These are phyloP conservation scores for Starmerella bombicola DNA, from an alignment of 805 yeast species.

Conservation along the genomic window DNA sequence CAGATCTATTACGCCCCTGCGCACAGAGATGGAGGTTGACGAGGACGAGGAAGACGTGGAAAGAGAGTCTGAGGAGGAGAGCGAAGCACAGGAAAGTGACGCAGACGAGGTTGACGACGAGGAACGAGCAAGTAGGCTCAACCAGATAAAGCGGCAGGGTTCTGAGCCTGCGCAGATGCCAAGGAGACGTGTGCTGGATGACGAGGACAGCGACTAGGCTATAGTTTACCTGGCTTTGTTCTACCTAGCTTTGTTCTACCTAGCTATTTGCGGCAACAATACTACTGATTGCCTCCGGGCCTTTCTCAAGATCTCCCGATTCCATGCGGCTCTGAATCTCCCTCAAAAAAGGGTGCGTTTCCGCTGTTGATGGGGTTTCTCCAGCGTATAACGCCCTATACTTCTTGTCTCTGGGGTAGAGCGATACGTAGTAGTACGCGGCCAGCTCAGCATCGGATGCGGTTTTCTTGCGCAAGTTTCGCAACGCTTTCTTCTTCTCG, in stretches of 20 bases:
- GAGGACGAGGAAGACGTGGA: slow-evolving; percentile 25
- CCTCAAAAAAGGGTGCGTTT: slow-evolving; percentile 36
- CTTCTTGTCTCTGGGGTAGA: slow-evolving; percentile 68
- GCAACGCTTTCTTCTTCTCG: slow-evolving; percentile 72
- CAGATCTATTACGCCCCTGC: not conserved
- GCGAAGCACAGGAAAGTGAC: slow-evolving; percentile 19
- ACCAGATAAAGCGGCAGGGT: slow-evolving; percentile 10
- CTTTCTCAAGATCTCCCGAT: slow-evolving; percentile 44
- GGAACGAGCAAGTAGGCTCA: slow-evolving; percentile 13
- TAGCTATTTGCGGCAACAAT: slow-evolving; percentile 5
- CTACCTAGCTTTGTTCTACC: no score
- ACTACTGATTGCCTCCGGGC: slow-evolving; percentile 37
- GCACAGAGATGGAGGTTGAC: slow-evolving; percentile 22
- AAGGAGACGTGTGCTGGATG: slow-evolving; percentile 20
- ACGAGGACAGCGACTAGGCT: slow-evolving; percentile 18
- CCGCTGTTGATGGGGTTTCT: slow-evolving; percentile 31
- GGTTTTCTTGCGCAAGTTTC: slow-evolving; percentile 45
- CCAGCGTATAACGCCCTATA: slow-evolving; percentile 67
- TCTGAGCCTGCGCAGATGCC: not conserved
- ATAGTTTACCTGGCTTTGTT: no score
- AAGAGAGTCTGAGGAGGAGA: slow-evolving; percentile 16
- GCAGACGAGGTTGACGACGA: slow-evolving; percentile 23
- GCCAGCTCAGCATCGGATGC: slow-evolving; percentile 28
- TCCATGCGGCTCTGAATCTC: slow-evolving; percentile 42
- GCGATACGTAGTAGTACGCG: slow-evolving; percentile 61